Conservation (phyloP, 345 rosid species). For the Salix koriyanagi region DNA sequence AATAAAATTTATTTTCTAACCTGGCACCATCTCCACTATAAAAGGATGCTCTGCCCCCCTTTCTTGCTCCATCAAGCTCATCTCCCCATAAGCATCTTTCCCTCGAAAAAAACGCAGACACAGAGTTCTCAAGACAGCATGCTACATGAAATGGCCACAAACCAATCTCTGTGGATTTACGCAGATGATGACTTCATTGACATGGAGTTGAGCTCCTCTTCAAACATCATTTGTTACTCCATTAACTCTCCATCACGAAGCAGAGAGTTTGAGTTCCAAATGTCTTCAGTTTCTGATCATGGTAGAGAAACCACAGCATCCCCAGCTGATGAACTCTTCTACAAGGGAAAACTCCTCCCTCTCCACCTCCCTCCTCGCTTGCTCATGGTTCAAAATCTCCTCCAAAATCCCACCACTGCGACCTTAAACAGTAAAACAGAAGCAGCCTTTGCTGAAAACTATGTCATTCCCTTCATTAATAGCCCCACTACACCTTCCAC, state of each 20-base stretch:
- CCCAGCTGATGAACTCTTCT: conserved; percentile 95
- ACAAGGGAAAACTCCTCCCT: conserved; percentile 91
- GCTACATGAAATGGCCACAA: conserved; percentile 1
- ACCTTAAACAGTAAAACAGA: conserved; percentile 5
- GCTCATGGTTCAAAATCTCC: conserved; percentile 70
- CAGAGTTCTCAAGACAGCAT: conserved; percentile 6
- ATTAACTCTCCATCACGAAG: conserved; percentile 54
- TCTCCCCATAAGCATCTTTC: conserved; percentile 24
- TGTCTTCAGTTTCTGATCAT: conserved; percentile 42
- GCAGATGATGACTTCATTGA: conserved; percentile 69
- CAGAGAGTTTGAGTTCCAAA: conserved; percentile 84
- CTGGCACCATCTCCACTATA: conserved; percentile 41
- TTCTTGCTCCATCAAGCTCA: conserved; percentile 18
- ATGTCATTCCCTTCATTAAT: conserved; percentile 18
- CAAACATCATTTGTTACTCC: conserved; percentile 43
- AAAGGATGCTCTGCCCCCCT: conserved; percentile 33
- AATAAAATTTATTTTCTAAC: conserved; percentile 12
- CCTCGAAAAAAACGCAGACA: conserved; percentile 10
- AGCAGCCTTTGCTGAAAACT: conserved; percentile 26
- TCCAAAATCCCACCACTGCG: conserved; percentile 32
- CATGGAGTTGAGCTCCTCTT: conserved; percentile 57
- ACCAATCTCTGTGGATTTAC: not conserved
- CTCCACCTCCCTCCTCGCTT: conserved; percentile 83
- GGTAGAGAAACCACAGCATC: conserved; percentile 37
- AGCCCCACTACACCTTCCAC: conserved; percentile 15